Percentiles rank a stretch among this genome's conserved stretches.
phyloP scores from a whole-genome alignment of 768 basidiomycete species.

The Mycena galericulata region DNA sequence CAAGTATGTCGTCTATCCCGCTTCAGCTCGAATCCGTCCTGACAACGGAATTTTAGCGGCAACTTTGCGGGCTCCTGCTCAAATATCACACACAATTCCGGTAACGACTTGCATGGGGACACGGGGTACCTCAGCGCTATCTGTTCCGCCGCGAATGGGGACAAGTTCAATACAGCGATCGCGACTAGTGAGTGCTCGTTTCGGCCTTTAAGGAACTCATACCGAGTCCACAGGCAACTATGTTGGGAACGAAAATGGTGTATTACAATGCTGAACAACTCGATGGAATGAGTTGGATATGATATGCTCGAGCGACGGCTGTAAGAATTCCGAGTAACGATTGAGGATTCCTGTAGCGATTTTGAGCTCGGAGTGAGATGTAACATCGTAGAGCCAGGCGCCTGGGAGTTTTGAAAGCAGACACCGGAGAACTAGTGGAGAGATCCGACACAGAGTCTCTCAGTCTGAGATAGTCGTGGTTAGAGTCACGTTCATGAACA shows the following conservation, averaged over 20 bases:
- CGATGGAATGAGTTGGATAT: background rate
- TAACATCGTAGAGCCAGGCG: no score
- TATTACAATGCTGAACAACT: conserved; percentile 18
- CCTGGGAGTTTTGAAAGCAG: no score
- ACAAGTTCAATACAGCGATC: conserved; percentile 25
- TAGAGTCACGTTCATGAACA: no score
- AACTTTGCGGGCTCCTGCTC: conserved; percentile 22
- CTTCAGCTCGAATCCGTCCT: background rate
- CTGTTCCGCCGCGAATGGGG: conserved; percentile 8
- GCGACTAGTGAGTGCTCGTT: conserved; percentile 22
- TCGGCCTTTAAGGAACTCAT: background rate
- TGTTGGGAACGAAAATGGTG: conserved; percentile 19
- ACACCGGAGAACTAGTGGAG: no score
- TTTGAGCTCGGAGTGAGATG: no score
- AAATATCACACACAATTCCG: conserved; percentile 21
- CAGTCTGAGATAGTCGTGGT: no score
- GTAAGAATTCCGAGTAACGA: background rate
- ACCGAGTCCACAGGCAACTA: conserved; percentile 15
- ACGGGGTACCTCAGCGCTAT: conserved; percentile 21
- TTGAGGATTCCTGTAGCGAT: background rate
- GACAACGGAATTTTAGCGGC: conserved; percentile 10
- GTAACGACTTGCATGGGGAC: conserved; percentile 17
- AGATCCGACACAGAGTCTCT: no score
- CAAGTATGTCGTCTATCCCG: conserved; percentile 11
- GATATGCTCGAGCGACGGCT: background rate